These are phyloP conservation scores for Penicillium sp. DNA, from an alignment of 2,329 filamentous ascomycete species.

Conservation along the genomic window DNA sequence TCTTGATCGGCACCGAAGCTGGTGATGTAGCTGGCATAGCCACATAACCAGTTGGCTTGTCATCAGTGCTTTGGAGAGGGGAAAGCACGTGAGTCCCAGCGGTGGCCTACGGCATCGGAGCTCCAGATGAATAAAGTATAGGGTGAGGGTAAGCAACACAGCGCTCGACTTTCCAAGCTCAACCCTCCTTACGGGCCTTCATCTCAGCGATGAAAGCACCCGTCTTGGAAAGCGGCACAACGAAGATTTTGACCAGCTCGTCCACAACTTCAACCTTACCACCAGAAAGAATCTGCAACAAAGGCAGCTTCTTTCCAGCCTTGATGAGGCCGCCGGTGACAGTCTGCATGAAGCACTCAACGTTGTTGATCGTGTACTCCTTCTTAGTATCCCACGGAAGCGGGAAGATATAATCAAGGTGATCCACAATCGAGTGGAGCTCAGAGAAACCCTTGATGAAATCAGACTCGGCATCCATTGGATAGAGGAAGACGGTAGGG, in stretches of 20 bases:
- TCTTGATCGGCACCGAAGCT: neutral
- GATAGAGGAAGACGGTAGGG: constrained; percentile 85
- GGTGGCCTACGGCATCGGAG: neutral
- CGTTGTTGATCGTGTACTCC: constrained; percentile 68
- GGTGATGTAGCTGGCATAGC: no score
- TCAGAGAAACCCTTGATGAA: constrained; percentile 89
- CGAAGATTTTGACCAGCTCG: constrained; percentile 79
- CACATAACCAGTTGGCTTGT: neutral
- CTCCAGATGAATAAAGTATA: neutral
- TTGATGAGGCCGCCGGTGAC: constrained; percentile 79
- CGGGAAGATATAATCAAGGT: constrained; percentile 85
- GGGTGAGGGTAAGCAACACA: neutral
- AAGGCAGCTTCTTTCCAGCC: constrained; percentile 80
- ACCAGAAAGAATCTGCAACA: constrained; percentile 75
- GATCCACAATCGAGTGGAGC: constrained; percentile 73
- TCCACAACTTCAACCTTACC: constrained; percentile 89
- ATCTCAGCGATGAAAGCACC: constrained; percentile 82
- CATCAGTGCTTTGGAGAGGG: neutral
- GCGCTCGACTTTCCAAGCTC: constrained; percentile 19
- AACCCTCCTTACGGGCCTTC: constrained; percentile 69
- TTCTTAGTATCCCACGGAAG: constrained; percentile 79
- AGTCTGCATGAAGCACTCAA: constrained; percentile 93
- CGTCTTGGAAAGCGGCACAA: constrained; percentile 75
- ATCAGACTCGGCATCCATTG: constrained; percentile 79
- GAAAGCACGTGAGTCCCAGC: neutral